Base-by-base conservation (phyloP, 306 rosid species). In the Gillenia trifoliata region DNA sequence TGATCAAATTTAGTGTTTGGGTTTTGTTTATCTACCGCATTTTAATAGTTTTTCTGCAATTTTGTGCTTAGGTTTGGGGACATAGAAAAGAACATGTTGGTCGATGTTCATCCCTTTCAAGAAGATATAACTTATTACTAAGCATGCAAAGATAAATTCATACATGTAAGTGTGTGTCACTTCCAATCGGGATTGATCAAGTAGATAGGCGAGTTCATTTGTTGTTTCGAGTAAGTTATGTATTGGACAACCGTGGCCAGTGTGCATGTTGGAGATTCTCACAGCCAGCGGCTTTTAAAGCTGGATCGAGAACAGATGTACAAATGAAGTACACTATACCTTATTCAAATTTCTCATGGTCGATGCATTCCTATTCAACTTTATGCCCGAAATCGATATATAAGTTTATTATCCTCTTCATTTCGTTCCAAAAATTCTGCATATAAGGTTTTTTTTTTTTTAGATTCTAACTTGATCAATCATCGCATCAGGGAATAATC, bases 11-110 rank as follows among this genome's bases (percentile, higher is more conserved):
- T 22, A 34, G 15, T 15, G 8, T 49, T 4, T 15, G 67, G 29
- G n/a, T 1, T 28, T 11, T 25, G 56, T 72, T 55, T 4, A 31
- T 71, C 11, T n/a, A 66, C 73, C 1, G 19, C 50, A 4, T 3
- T 45, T 15, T 45, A 13, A 13, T 45, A 45, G 13, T 45, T 13
- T 13, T 45, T 13, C 4, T 45, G 50, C 50, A 13, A 45, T 45
- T 19, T 79, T 76, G 64, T 30, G 50, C 64, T 41, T 81, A 93
- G 98, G 92, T 93, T 79, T 93, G 98, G n/a, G 96, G 92, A 89
- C 89, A 79, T 91, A 47, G 91, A 86, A 64, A 80, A 81, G 80
- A 91, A 89, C 81, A 60, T 68, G 36, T 66, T 84, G 76, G 79
- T 76, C 77, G 78, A 85, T 73, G 86, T 81, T n/a, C 38, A 69